These are phyloP conservation scores for Pythium sukuiense DNA, from an alignment of 352 stramenopile species.

Conservation along the genomic window DNA sequence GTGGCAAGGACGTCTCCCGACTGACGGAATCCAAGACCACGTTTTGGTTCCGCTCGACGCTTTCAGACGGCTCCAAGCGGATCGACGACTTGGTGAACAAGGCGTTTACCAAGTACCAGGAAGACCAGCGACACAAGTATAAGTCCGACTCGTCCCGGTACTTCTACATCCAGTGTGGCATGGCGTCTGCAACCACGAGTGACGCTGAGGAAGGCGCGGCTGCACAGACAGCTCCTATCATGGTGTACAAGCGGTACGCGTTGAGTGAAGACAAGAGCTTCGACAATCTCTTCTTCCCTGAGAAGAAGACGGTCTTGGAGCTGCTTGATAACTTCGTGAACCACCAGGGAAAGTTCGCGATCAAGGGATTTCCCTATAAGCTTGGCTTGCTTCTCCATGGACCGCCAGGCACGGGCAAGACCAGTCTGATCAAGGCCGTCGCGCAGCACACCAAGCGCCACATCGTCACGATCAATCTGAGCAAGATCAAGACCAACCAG, in stretches of 20 bases:
- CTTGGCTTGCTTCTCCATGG: not conserved
- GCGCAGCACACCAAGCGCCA: conserved; percentile 1
- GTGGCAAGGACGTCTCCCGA: conserved; percentile 18
- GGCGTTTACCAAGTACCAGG: conserved; percentile 36
- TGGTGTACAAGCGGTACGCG: conserved; percentile 5
- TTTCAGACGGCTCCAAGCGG: conserved; percentile 28
- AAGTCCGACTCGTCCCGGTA: conserved; percentile 39
- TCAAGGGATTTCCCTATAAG: not conserved
- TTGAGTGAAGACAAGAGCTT: not conserved
- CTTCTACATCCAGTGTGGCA: conserved; percentile 39
- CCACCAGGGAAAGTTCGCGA: not conserved
- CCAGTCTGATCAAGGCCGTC: conserved; percentile 1
- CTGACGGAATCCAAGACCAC: conserved; percentile 27
- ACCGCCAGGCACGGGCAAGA: not conserved
- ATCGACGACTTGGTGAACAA: conserved; percentile 39
- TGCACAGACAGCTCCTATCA: not conserved
- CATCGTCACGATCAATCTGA: conserved; percentile 1
- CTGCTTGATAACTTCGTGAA: not conserved
- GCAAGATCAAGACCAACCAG: conserved; percentile 1
- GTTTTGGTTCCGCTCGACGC: conserved; percentile 27
- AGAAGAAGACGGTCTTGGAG: not conserved
- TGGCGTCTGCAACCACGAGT: not conserved
- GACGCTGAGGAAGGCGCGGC: not conserved
- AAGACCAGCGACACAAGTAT: conserved; percentile 27
- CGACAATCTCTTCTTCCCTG: conserved; percentile 1